These are phyloP conservation scores for Fusarium musae DNA, from an alignment of 2,329 filamentous ascomycete genomes.

Conservation along the genomic window DNA sequence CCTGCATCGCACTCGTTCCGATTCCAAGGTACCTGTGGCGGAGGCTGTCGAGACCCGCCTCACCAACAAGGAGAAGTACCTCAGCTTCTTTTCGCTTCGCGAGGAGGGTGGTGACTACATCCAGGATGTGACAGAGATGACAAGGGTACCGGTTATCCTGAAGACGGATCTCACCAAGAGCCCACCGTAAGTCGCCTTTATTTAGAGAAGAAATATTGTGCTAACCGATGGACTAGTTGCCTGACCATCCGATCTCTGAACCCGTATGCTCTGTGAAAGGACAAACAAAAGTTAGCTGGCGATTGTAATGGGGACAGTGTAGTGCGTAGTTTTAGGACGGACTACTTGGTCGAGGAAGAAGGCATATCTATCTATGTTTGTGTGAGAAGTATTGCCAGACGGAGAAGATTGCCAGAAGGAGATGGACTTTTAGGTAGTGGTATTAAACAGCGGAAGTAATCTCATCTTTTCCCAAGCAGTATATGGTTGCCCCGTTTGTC, in stretches of 20 bases:
- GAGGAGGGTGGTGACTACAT: slow-evolving; percentile 97
- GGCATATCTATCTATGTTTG: slow-evolving; percentile 20
- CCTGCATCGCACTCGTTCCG: slow-evolving; percentile 89
- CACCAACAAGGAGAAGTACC: slow-evolving; percentile 95
- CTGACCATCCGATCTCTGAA: slow-evolving; percentile 86
- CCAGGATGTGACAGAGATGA: slow-evolving; percentile 98
- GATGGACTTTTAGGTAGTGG: slow-evolving; percentile 25
- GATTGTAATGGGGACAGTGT: slow-evolving; percentile 18
- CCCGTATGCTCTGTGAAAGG: slow-evolving; percentile 72
- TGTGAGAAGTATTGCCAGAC: slow-evolving; percentile 15
- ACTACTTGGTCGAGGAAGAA: slow-evolving; percentile 14
- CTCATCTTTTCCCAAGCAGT: slow-evolving; percentile 28
- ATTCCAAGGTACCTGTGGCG: slow-evolving; percentile 84
- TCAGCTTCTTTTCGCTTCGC: slow-evolving; percentile 87
- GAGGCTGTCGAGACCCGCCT: slow-evolving; percentile 83
- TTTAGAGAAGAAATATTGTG: neutral
- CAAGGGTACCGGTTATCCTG: slow-evolving; percentile 93
- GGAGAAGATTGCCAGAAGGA: slow-evolving; percentile 30
- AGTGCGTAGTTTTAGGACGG: slow-evolving; percentile 13
- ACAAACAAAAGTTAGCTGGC: slow-evolving; percentile 24
- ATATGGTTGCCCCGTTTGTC: neutral
- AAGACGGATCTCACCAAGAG: slow-evolving; percentile 99
- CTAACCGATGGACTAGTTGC: slow-evolving; percentile 64
- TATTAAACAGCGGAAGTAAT: slow-evolving; percentile 33
- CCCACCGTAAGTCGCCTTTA: slow-evolving; percentile 86